These are phyloP conservation scores for Vitis hybrid DNA, from an alignment of 177 flowering plant species.

Conservation along the genomic window DNA sequence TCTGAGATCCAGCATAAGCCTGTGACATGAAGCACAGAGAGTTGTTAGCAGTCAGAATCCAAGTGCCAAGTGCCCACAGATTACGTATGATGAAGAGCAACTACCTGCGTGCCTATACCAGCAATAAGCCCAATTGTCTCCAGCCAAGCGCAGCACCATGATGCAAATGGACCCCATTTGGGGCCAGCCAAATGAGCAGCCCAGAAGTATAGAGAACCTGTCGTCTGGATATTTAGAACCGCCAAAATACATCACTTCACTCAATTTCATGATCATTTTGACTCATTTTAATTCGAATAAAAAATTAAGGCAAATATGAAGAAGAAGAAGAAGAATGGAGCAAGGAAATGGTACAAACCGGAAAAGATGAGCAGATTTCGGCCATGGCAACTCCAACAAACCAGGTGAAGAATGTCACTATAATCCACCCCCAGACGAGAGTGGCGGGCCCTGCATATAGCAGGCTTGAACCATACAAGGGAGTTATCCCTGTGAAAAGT, in stretches of 20 bases:
- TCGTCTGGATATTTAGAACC: slow-evolving; percentile 33
- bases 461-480: slow-evolving; percentile 63
- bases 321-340: background rate
- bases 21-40: slow-evolving; percentile 11
- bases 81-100: background rate
- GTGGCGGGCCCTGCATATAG: slow-evolving; percentile 67
- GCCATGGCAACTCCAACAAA: slow-evolving; percentile 78
- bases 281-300: too few relatives aligned
- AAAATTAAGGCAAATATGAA: too few relatives aligned
- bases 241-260: background rate
- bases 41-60: background rate
- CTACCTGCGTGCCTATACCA: slow-evolving; percentile 68
- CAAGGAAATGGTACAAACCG: slow-evolving; percentile 34
- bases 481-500: slow-evolving; percentile 66
- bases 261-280: too few relatives aligned
- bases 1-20: slow-evolving; percentile 66
- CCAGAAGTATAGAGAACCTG: slow-evolving; percentile 81
- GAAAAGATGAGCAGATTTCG: slow-evolving; percentile 83
- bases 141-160: slow-evolving; percentile 87
- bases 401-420: slow-evolving; percentile 72
- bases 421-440: slow-evolving; percentile 79
- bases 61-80: background rate
- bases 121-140: slow-evolving; percentile 72
- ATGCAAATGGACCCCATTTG: slow-evolving; percentile 75
- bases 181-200: slow-evolving; percentile 77